Conservation (phyloP, 768 basidiomycete genomes). For the Termitomyces sp. region DNA sequence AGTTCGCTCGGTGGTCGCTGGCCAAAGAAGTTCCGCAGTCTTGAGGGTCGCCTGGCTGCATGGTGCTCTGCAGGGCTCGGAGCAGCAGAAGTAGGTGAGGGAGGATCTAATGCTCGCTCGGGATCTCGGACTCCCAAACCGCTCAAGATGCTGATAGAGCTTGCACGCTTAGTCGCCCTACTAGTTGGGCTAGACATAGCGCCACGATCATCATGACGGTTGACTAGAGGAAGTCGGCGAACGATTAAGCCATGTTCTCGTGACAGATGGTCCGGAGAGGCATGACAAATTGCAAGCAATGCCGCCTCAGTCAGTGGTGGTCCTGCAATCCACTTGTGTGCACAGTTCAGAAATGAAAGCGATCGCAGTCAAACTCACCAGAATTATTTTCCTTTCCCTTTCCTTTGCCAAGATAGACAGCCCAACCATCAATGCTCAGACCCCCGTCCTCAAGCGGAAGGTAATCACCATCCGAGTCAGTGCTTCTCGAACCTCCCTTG, state of each 20-base stretch:
- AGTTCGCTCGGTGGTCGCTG: slow-evolving; percentile 97
- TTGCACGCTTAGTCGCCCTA: slow-evolving; percentile 82
- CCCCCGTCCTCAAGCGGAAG: slow-evolving; percentile 70
- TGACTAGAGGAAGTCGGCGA: slow-evolving; percentile 44
- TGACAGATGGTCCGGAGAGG: slow-evolving; percentile 68
- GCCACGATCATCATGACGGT: slow-evolving; percentile 37
- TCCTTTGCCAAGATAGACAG: slow-evolving; percentile 60
- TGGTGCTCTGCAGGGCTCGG: slow-evolving; percentile 30
- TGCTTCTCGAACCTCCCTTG: slow-evolving; percentile 45
- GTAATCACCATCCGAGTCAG: slow-evolving; percentile 42
- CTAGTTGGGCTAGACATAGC: slow-evolving; percentile 24
- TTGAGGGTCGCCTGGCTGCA: slow-evolving; percentile 49
- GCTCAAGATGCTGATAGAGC: slow-evolving; percentile 90
- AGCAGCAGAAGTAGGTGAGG: slow-evolving; percentile 39
- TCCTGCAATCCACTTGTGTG: slow-evolving; percentile 31
- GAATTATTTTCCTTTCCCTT: slow-evolving; percentile 45
- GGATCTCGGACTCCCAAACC: slow-evolving; percentile 86
- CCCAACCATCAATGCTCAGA: slow-evolving; percentile 86
- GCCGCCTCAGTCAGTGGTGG: slow-evolving; percentile 77
- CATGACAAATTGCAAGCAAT: slow-evolving; percentile 78
- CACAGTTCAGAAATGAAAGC: background rate
- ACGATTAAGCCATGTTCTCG: slow-evolving; percentile 78
- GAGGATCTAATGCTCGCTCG: slow-evolving; percentile 58
- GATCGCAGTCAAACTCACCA: slow-evolving; percentile 31
- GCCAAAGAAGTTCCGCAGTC: slow-evolving; percentile 93